Conservation (phyloP, 208 protist genomes). For the Leishmania martiniquensis region DNA sequence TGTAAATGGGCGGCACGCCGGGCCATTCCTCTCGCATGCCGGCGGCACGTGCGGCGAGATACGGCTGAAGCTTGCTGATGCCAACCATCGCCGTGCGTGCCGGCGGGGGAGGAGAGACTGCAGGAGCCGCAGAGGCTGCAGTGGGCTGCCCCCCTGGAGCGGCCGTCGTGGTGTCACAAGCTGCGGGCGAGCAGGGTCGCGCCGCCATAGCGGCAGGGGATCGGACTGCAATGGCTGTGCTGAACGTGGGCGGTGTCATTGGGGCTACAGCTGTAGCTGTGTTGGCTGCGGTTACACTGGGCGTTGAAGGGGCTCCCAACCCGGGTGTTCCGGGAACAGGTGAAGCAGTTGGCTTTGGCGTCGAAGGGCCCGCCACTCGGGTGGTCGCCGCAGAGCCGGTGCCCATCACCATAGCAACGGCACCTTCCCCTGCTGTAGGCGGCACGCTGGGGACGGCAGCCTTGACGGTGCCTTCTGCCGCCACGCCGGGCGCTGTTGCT, state of each 20-base stretch:
- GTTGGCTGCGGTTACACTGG: not conserved
- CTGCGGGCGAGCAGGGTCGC: not conserved
- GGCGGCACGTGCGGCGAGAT: not conserved
- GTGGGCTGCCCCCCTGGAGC: no score
- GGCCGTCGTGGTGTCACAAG: not conserved
- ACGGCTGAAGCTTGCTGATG: slow-evolving; percentile 38
- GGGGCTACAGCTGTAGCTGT: not conserved
- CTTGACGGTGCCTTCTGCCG: not conserved
- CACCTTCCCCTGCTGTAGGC: not conserved
- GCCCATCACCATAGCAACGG: not conserved
- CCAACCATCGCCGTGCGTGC: slow-evolving; percentile 29
- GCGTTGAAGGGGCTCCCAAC: not conserved
- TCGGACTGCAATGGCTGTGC: not conserved
- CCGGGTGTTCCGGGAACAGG: slow-evolving; percentile 21
- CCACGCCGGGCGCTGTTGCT: not conserved
- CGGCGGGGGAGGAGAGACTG: slow-evolving; percentile 3
- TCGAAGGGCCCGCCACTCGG: not conserved
- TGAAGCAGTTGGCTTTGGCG: not conserved
- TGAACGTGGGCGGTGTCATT: not conserved
- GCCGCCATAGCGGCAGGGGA: not conserved
- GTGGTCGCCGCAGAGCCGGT: slow-evolving; percentile 7
- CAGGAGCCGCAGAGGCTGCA: not conserved
- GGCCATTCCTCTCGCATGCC: not conserved
- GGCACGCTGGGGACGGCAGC: not conserved
- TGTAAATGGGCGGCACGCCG: not conserved